Evolutionary conservation across 2,329 filamentous ascomycete genomes (phyloP), one percentile per base, ranked within the genome.

Genomic region (Graphium sp.): DNA sequence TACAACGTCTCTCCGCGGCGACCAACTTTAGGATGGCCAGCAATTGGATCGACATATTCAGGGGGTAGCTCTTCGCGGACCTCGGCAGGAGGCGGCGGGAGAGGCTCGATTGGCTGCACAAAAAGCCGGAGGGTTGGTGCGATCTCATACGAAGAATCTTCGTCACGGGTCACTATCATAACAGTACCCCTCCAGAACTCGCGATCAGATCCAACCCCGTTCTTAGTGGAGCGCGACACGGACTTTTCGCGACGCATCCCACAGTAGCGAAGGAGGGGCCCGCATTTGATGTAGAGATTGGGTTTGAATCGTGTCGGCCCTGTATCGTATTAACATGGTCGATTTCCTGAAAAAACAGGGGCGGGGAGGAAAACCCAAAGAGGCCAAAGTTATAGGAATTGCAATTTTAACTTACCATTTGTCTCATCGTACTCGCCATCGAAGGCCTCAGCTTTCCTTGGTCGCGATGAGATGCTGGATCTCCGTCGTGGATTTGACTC

Each of bases 181-280:
- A 95, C 66, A 34, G 74, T 91, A 5, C 89, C 89, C 47, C 85
- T 72, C 89, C 89, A 98, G 13, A 87, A 73, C 41, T 93, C 82
- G 29, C 72, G 67, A 24, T 82, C 74, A 0, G 44, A 30, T 9
- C 44, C 32, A 2, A 43, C 38, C 37, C 44, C 47, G 39, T 47
- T 48, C 30, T 47, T 50, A 32, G 44, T 47, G 18, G 47, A 50
- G 18, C 16, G 54, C 46, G 17, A 47, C 44, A 1, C 55, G 43
- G 26, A 54, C 43, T 41, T 56, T 50, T 92, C 70, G 22, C 61
- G 62, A 22, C 76, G 71, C 23, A 93, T 71, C 13, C 91, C 89
- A 31, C 78, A 87, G 48, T 92, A 98, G 34, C 89, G 74, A 36
- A 98, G 56, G 14, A 98, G 57, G 5, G 89, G 89, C 1, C 89